A percentile compares a stretch with the other conserved stretches of the same genome.
phyloP scores from a whole-genome alignment of 75 land plant species.

The Picea glauca region DNA sequence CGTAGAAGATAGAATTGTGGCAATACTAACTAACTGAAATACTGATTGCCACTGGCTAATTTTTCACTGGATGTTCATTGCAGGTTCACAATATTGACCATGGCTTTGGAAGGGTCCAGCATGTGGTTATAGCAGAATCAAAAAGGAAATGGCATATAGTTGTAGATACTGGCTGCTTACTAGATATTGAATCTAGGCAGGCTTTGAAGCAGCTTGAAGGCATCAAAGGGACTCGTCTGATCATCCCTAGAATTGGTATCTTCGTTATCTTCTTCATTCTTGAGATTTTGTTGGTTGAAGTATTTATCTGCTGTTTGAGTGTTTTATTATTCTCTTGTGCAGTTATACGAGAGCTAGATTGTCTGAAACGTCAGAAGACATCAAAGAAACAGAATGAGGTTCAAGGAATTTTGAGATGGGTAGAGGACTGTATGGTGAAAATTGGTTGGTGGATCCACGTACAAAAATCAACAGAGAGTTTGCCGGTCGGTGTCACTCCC shows the following conservation, averaged over 20 bases:
- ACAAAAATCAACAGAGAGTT: conserved; percentile 57
- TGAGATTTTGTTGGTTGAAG: not conserved
- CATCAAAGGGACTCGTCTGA: conserved; percentile 64
- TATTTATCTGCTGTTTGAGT: not conserved
- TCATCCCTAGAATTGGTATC: conserved; percentile 80
- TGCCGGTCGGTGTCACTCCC: conserved; percentile 57
- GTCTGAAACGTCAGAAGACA: conserved; percentile 39
- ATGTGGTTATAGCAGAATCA: conserved; percentile 10
- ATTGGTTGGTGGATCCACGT: conserved; percentile 86
- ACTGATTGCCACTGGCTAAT: not conserved
- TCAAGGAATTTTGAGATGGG: conserved; percentile 61
- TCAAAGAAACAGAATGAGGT: conserved; percentile 31
- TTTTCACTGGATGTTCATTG: not conserved
- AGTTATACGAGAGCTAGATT: conserved; percentile 85
- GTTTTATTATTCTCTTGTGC: not conserved
- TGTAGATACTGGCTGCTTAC: conserved; percentile 62
- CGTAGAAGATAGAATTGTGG: not conserved
- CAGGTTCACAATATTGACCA: conserved; percentile 20
- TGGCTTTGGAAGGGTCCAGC: conserved; percentile 8
- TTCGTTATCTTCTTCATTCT: not conserved
- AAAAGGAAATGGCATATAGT: conserved; percentile 63
- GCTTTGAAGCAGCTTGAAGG: conserved; percentile 76
- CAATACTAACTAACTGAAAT: not conserved
- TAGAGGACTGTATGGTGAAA: conserved; percentile 82
- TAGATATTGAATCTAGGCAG: conserved; percentile 55